Evolutionary conservation across 2,329 filamentous ascomycete genomes (phyloP), one percentile per base, ranked within the genome.

Genomic region (Taxawa tesnikishii): DNA sequence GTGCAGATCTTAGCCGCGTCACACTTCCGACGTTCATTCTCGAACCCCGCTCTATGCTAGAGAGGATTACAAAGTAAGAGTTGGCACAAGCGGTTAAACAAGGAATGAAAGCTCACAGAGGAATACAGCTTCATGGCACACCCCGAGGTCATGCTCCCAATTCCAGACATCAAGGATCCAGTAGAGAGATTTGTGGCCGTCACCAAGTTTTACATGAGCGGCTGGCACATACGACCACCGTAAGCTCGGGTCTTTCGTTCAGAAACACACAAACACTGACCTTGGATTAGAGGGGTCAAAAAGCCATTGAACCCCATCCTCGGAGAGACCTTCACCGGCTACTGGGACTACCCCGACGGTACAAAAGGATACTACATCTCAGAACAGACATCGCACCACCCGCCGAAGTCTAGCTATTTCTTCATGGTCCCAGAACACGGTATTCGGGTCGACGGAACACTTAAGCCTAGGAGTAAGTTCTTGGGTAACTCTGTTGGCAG

Each of bases 141-240:
- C 54, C 90, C 90, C 25, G 90, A 98, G 60, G 92, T 85, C 50
- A 77, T 98, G 18, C 74, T 98, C 4, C 79, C 81, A 19, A 90
- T 96, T 57, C 73, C 88, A 27, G 65, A 74, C 28, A 82, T 94
- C 46, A 82, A 96, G 31, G 88, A 98, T 50, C 88, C 90, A 1
- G 65, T 84, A 35, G 67, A 88, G 50, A 75, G 90, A 54, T 98
- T 98, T 52, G 76, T 96, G 17, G 83, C 85, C 10, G 90, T 98
- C 30, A 83, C 94, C 53, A 94, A 92, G 60, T 98, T 98, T 58
- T 98, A 98, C 58, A 67, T 98, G 27, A 94, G 85, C 57, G 90
- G 90, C 49, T 98, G 90, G 90, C 90, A 98, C 57, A 94, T 98
- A 54, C 90, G 88, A 59, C 90, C 90, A 51, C 82, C 85, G 84